A percentile compares a stretch with the other conserved stretches of the same genome.
Evolutionary conservation across 345 rosid genomes (phyloP).

Genomic region (Corchorus capsularis): DNA sequence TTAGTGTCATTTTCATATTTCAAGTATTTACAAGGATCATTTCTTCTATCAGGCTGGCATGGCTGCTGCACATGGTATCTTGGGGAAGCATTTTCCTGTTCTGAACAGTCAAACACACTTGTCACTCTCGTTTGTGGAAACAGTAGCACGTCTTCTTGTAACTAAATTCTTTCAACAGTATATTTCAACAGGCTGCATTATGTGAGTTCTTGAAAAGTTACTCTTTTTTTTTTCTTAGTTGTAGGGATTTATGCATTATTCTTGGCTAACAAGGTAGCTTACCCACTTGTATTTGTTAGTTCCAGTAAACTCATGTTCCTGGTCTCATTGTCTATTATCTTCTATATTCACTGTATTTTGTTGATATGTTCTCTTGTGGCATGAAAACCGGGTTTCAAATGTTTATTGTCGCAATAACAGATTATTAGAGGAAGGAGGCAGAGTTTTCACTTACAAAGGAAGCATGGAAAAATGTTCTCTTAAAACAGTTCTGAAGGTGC

Average conservation of each 20-base stretch:
- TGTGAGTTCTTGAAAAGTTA: constrained; percentile 49
- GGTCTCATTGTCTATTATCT: too few species aligned
- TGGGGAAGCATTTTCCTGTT: constrained; percentile 48
- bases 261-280: too few species aligned
- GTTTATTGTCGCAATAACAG: constrained; percentile 33
- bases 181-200: constrained; percentile 62
- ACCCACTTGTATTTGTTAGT: too few species aligned
- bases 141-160: constrained; percentile 69
- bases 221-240: too few species aligned
- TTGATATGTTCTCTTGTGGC: too few species aligned
- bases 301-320: too few species aligned
- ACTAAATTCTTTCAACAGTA: constrained; percentile 72
- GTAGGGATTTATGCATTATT: too few species aligned
- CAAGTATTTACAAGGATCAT: not conserved
- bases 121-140: constrained; percentile 71
- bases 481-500: constrained; percentile 59
- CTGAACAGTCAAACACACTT: constrained; percentile 61
- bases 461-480: constrained; percentile 40
- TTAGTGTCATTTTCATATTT: not conserved
- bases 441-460: constrained; percentile 66
- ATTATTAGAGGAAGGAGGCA: constrained; percentile 86
- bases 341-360: too few species aligned
- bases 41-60: constrained; percentile 61
- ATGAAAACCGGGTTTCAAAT: too few species aligned
- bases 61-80: constrained; percentile 65